Evolutionary conservation across 106 monocot species (phyloP), one percentile per base, ranked within the genome.

Genomic region (Platanthera guangdongensis): DNA sequence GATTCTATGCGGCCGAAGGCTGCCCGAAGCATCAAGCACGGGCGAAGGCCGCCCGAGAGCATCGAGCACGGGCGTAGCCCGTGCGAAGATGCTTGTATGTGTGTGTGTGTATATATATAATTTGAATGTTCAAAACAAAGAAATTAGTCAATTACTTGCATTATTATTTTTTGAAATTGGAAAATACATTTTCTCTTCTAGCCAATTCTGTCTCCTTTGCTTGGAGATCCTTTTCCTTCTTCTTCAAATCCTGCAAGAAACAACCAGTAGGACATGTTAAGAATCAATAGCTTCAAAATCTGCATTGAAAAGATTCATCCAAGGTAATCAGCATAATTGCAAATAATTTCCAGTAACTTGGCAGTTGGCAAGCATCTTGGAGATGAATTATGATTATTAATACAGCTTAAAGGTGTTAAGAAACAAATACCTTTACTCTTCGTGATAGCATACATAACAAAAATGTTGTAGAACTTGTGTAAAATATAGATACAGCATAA

Each of bases 151-250:
- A 25, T 25, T 4, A 1, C 14, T 70, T 70, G 47, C 47, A 70
- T 70, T 48, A 46, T 15, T 47, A 70, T 47, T 47, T 70, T 70
- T 70, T 70, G 6, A 7, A 15, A 7, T 28, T 11, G 12, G 47
- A 51, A 28, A 51, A 77, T 83, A 92, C 95, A 90, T 88, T 79
- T 78, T 95, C 95, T 65, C 95, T 95, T 76, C 85, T 92, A 73
- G 83, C 87, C 68, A 92, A 57, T 79, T 92, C 95, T 46, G 90
- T 77, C 71, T 95, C 92, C 76, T 88, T 95, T 13, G 90, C 85
- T 80, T 92, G 82, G 53, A 95, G 90, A 70, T 95, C 92, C 77
- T 51, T 86, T 52, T 95, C 95, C 47, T 87, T 95, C 73, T 82
- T 90, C 75, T 87, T 92, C 30, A 87, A 18, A 80, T 90, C 90